Conservation (phyloP, 805 yeast species). For the Schwanniomyces sp. region DNA sequence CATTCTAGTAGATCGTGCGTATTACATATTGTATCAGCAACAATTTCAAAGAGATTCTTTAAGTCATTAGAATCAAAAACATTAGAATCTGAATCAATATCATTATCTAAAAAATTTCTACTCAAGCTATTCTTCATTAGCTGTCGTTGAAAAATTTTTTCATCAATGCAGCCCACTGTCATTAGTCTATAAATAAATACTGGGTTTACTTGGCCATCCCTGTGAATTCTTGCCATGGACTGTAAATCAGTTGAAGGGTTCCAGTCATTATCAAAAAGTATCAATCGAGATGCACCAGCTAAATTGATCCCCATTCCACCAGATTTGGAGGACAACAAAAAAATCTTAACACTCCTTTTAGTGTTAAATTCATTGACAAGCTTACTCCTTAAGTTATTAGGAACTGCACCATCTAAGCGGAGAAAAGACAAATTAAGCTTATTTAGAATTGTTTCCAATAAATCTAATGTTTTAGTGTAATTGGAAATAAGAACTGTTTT, state of each 20-base stretch:
- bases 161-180: slow-evolving; percentile 90
- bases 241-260: slow-evolving; percentile 91
- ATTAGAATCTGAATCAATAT: slow-evolving; percentile 50
- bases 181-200: slow-evolving; percentile 80
- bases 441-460: slow-evolving; percentile 58
- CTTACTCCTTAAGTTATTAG: slow-evolving; percentile 60
- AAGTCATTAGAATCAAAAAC: slow-evolving; percentile 70
- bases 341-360: slow-evolving; percentile 50
- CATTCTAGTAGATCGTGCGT: slow-evolving; percentile 80
- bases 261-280: slow-evolving; percentile 94
- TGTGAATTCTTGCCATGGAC: slow-evolving; percentile 92
- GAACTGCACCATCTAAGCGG: slow-evolving; percentile 85
- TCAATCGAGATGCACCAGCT: slow-evolving; percentile 83
- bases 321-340: slow-evolving; percentile 81
- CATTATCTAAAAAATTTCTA: slow-evolving; percentile 57
- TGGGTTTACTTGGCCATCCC: slow-evolving; percentile 86
- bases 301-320: slow-evolving; percentile 94
- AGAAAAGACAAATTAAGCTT: slow-evolving; percentile 50
- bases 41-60: slow-evolving; percentile 69
- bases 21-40: slow-evolving; percentile 50
- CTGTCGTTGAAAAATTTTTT: slow-evolving; percentile 90
- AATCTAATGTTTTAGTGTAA: slow-evolving; percentile 81
- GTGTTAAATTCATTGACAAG: slow-evolving; percentile 71
- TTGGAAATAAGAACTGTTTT: slow-evolving; percentile 86
- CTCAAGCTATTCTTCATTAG: slow-evolving; percentile 79